Base-by-base conservation (phyloP, 2,329 filamentous ascomycete species). In the Colletotrichum tropicicola region DNA sequence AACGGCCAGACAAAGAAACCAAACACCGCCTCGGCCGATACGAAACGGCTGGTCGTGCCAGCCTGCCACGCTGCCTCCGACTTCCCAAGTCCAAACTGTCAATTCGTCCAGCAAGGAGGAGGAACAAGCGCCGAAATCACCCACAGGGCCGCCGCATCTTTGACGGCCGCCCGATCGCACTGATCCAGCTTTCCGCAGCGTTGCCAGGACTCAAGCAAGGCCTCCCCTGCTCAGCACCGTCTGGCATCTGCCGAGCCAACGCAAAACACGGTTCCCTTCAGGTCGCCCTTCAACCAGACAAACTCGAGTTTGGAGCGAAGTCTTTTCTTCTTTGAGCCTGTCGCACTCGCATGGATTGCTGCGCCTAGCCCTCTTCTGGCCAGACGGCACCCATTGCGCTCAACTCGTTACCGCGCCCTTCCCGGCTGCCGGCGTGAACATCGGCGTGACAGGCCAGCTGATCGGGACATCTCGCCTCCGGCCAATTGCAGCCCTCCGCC, bases 311-410 rank as follows among this genome's bases (percentile, higher is more conserved):
- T 43, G n/a, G 17, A 43, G 44, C 32, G 49, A 65, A 55, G 57
- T 56, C 35, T 65, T 45, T 61, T 55, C 23, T 32, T 45, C 23
- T 51, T 55, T 30, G 39, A 51, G 13, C 41, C 49, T 35, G 21
- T 65, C 62, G 62, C 62, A 65, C 51, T 65, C 62, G 62, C 62
- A 65, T 65, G 43, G 49, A 17, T 65, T 65, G 44, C 62, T 51
- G 62, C 44, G 57, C 44, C 51, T 55, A 45, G 32, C 13, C 51
- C 37, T 32, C 45, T 48, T 44, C 37, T 56, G 56, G 41, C 30
- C 19, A n/a, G 32, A 23, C 21, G 21, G 3, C 30, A 35, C n/a
- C n/a, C n/a, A n/a, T n/a, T n/a, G n/a, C n/a, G n/a, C n/a, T n/a
- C n/a, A 15, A 48, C n/a, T 45, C 17, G 6, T 39, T 49, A 25